Evolutionary conservation across 306 rosid species (phyloP), one percentile per base, ranked within the genome.

Genomic region (Vigna trinervia): DNA sequence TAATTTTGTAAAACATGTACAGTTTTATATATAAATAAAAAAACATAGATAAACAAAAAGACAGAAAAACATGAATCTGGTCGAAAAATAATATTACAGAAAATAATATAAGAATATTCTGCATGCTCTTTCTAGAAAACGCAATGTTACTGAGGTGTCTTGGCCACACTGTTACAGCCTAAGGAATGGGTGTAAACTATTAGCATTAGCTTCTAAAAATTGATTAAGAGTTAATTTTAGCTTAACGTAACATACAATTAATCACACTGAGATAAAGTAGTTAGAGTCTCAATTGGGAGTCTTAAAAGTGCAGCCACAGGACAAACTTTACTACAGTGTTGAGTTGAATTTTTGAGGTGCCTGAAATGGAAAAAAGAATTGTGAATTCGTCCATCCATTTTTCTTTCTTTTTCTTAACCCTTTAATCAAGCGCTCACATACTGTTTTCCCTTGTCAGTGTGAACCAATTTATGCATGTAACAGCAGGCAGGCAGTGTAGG

Each of bases 361-460:
- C 34, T 30, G 34, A 30, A 3, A 30, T 30, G 34, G 34, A 30
- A 30, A 30, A 30, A 30, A 3, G 34, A 4, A 30, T 4, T 22
- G 38, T 12, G 17, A 4, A 32, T 32, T 32, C 7, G 1, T 69
- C 50, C 6, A 36, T 36, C 36, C 34, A 71, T 0, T 19, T 54
- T 53, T 71, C 36, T 71, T 17, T 71, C 5, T 39, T 73, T 73
- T 15, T 58, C 57, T 38, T 19, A 3, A 71, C 15, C 34, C 5
- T 41, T 20, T 22, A 67, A 10, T 34, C 50, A 71, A 69, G 3
- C 2, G 0, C 17, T n/a, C 6, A 69, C 48, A 48, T 15, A 28
- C 50, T 0, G 7, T 69, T 5, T 69, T 61, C 45, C 22, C 8
- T 6, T n/a, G 28, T 36, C 8, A 63, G 60, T 50, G 28, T 6